Evolutionary conservation across 495 filamentous ascomycete genomes (phyloP).

Genomic region (Oidiodendron maius): DNA sequence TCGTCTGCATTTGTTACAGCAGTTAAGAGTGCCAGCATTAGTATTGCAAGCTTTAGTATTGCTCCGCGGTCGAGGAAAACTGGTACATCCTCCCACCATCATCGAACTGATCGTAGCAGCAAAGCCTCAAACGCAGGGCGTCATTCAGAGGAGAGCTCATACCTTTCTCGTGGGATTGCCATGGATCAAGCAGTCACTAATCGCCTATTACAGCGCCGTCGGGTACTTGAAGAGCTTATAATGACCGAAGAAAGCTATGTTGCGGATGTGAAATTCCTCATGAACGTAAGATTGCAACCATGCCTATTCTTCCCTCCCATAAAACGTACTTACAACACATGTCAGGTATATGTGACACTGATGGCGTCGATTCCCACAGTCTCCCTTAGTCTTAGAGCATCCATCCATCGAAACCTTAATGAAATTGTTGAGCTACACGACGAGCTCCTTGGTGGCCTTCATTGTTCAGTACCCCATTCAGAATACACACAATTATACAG

Average conservation of each 20-base stretch:
- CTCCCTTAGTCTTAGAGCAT: constrained; percentile 46
- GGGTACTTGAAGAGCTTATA: constrained; percentile 77
- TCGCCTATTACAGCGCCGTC: constrained; percentile 66
- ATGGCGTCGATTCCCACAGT: constrained; percentile 54
- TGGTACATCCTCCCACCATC: constrained; percentile 45
- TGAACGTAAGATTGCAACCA: constrained; percentile 54
- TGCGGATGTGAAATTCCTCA: constrained; percentile 75
- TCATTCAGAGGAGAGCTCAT: constrained; percentile 61
- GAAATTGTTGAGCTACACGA: constrained; percentile 70
- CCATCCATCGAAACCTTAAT: constrained; percentile 60
- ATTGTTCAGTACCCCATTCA: constrained; percentile 53
- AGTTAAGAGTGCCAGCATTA: constrained; percentile 72
- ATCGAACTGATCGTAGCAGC: constrained; percentile 58
- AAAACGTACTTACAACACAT: neutral
- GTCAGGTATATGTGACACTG: constrained; percentile 61
- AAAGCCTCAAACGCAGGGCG: constrained; percentile 54
- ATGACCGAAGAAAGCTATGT: constrained; percentile 85
- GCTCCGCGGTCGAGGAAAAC: constrained; percentile 52
- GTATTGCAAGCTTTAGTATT: constrained; percentile 61
- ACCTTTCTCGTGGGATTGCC: constrained; percentile 41
- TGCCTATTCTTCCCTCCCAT: constrained; percentile 2
- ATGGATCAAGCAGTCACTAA: constrained; percentile 66
- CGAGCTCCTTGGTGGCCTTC: constrained; percentile 60
- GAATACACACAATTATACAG: constrained; percentile 48
- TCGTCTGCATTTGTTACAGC: constrained; percentile 70